Percentiles rank a stretch among this genome's conserved stretches.
Evolutionary conservation across 2,329 filamentous ascomycete genomes (phyloP).

Genomic region (Nemania serpens): DNA sequence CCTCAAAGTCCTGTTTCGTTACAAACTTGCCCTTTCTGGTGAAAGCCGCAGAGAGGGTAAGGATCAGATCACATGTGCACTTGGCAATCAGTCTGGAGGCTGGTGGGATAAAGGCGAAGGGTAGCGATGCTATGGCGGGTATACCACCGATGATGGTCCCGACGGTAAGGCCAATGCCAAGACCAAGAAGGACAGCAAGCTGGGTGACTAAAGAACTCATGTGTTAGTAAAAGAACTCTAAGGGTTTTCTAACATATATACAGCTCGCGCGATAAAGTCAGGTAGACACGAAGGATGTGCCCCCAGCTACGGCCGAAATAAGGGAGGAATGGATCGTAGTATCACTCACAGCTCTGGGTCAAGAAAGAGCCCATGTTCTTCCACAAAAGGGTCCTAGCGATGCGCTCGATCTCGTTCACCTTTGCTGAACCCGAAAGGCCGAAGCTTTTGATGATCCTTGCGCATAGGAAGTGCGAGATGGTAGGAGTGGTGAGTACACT

Average conservation of each 20-base stretch:
- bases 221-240: background rate
- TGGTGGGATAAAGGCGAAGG: constrained; percentile 31
- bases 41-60: constrained; percentile 30
- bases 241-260: background rate
- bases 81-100: constrained; percentile 31
- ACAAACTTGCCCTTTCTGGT: constrained; percentile 31
- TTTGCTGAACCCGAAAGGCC: constrained; percentile 30
- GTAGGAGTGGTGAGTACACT: constrained; percentile 31
- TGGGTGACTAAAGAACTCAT: constrained; percentile 17
- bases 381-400: constrained; percentile 32
- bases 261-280: background rate
- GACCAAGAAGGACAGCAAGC: constrained; percentile 23
- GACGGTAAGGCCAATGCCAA: constrained; percentile 29
- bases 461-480: constrained; percentile 33
- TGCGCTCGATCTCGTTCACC: constrained; percentile 29
- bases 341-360: constrained; percentile 28
- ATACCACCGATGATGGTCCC: constrained; percentile 35
- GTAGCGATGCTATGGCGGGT: constrained; percentile 28
- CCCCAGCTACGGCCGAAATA: background rate
- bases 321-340: background rate
- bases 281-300: background rate
- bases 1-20: constrained; percentile 31
- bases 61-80: constrained; percentile 32
- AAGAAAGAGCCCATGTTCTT: constrained; percentile 34
- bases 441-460: constrained; percentile 34